Evolutionary conservation across 441 rosid genomes (phyloP).

Genomic region (Gossypium davidsonii): DNA sequence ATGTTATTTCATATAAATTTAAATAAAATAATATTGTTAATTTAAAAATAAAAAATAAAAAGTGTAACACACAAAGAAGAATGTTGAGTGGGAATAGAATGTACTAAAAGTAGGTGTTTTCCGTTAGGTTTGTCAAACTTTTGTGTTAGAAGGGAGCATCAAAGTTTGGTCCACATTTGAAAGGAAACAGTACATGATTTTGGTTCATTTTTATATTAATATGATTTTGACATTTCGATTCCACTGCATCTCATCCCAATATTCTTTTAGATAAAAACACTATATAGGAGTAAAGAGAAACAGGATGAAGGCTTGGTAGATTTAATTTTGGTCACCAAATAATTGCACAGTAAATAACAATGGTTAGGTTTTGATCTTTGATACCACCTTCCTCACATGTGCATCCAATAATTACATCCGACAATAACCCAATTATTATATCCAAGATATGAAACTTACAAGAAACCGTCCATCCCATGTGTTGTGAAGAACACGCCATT

Average conservation of each 20-base stretch:
- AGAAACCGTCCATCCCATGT: neutral
- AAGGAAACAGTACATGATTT: neutral
- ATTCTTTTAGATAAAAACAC: too few relatives aligned
- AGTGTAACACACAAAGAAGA: too few relatives aligned
- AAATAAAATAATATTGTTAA: neutral
- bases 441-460: neutral
- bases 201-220: too few relatives aligned
- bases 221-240: too few relatives aligned
- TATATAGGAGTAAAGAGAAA: neutral
- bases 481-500: constrained; percentile 16
- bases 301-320: neutral
- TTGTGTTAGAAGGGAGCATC: neutral
- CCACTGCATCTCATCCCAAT: neutral
- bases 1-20: too few relatives aligned
- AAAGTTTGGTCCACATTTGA: constrained; percentile 10
- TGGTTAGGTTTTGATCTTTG: neutral
- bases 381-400: neutral
- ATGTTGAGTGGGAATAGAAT: neutral
- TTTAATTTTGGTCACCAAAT: neutral
- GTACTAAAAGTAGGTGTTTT: neutral
- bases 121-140: neutral
- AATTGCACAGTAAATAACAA: neutral
- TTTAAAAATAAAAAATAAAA: neutral
- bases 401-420: neutral
- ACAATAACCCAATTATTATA: neutral